Base-by-base conservation (phyloP, 805 yeast genomes). In the Yamadazyma endophytica region DNA sequence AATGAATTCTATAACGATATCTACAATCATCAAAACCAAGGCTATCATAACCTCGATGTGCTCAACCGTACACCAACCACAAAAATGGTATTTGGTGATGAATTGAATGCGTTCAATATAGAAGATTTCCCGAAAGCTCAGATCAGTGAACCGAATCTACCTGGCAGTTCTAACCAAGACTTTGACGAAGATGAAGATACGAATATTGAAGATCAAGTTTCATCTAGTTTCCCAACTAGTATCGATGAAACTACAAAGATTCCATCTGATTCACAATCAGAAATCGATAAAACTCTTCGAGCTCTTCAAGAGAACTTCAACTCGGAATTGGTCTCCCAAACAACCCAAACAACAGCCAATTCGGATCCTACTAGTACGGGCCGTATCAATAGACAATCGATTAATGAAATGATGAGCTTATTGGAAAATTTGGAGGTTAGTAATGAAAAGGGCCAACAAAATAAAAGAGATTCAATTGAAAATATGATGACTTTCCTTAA, bases 361-460 rank as follows among this genome's bases (percentile, higher is more conserved):
- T 13, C 23, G 24, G n/a, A n/a, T n/a, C n/a, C n/a, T n/a, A 5
- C 21, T 19, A 20, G n/a, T n/a, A n/a, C n/a, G n/a, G n/a, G n/a
- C n/a, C n/a, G n/a, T n/a, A 37, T 38, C 16, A 56, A 53, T 17
- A 39, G 64, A 14, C 47, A 47, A 23, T 57, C 64, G 1, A 49
- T 58, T 3, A 40, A 43, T 19, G 60, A 58, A 29, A 57, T 60
- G 58, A 57, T 60, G 64, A 32, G 44, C 4, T 43, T 53, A 0
- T 38, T 60, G 23, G 52, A 41, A 9, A 38, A 31, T 19, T 31
- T 41, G 9, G 40, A 41, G 21, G 29, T 36, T 3, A 32, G 32
- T 21, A 33, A 35, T 21, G 40, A 34, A 14, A 17, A 25, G 17
- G 17, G 29, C 1, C 35, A 36, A 21, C 35, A 25, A 15, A 31